Conservation (phyloP, 768 basidiomycete genomes). For the Pluteus cervinus region DNA sequence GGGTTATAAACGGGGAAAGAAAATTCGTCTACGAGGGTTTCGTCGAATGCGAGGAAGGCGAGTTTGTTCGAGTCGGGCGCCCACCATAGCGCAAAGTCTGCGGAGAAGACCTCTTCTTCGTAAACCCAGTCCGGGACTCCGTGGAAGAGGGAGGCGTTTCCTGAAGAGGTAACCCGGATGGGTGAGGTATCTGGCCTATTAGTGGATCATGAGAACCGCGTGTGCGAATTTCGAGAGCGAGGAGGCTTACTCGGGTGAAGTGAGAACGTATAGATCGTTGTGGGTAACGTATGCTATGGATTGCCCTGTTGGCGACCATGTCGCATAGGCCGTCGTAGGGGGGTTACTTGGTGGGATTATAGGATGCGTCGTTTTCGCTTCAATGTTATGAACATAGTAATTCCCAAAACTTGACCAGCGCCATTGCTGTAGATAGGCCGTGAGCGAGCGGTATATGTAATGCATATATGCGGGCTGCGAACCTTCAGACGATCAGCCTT, state of each 20-base stretch:
- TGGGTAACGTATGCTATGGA: constrained; percentile 80
- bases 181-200: constrained; percentile 33
- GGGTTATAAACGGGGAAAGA: constrained; percentile 92
- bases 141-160: constrained; percentile 82
- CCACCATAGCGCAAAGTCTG: constrained; percentile 85
- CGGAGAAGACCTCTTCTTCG: constrained; percentile 82
- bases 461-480: constrained; percentile 6
- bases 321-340: constrained; percentile 70
- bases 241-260: constrained; percentile 51
- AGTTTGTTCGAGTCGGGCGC: constrained; percentile 71
- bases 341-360: constrained; percentile 64
- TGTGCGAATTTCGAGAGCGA: background rate
- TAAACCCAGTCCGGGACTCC: constrained; percentile 98
- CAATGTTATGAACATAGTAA: constrained; percentile 86
- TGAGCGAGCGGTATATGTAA: constrained; percentile 7
- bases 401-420: constrained; percentile 86
- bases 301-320: constrained; percentile 83
- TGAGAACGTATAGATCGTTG: constrained; percentile 87
- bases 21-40: constrained; percentile 82
- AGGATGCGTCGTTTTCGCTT: constrained; percentile 60
- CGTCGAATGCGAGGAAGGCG: constrained; percentile 85
- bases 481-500: constrained; percentile 74
- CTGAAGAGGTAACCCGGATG: constrained; percentile 76
- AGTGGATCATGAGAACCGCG: constrained; percentile 3
- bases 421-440: constrained; percentile 69